phyloP scores from a whole-genome alignment of 1,139 yeast species.

The Scheffersomyces lignicola region DNA sequence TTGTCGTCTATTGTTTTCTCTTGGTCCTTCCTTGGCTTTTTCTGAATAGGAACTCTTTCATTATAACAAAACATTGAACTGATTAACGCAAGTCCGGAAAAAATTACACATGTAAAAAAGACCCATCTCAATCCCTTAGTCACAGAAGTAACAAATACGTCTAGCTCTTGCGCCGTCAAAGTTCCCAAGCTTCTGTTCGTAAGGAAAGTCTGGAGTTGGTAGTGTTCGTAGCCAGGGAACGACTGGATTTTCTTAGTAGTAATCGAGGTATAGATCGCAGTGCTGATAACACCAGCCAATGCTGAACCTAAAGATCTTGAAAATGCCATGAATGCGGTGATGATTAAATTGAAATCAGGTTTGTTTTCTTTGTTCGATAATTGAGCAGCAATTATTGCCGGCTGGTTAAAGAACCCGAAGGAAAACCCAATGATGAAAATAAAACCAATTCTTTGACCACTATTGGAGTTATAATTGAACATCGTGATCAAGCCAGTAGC shows the following conservation, averaged over 20 bases:
- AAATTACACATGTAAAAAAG: constrained; percentile 27
- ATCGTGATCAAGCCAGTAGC: constrained; percentile 28
- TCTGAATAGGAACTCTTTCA: constrained; percentile 20
- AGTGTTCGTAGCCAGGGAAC: not conserved
- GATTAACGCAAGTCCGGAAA: constrained; percentile 19
- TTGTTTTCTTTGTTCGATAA: constrained; percentile 11
- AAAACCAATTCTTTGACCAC: constrained; percentile 22
- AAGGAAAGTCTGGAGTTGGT: not conserved
- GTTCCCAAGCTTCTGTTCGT: constrained; percentile 9
- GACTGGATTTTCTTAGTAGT: not conserved
- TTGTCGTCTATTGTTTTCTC: not conserved
- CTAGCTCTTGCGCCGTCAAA: constrained; percentile 21
- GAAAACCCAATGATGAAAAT: constrained; percentile 28
- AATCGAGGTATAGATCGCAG: constrained; percentile 10
- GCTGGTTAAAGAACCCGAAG: constrained; percentile 27
- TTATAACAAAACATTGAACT: constrained; percentile 21
- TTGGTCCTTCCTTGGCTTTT: not conserved
- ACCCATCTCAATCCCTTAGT: constrained; percentile 28
- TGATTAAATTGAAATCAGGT: not conserved
- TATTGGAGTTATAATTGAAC: constrained; percentile 22
- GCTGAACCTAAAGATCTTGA: constrained; percentile 4
- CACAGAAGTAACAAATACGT: constrained; percentile 22
- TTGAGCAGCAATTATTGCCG: constrained; percentile 24
- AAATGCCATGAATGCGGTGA: constrained; percentile 2
- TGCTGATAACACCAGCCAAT: not conserved